Evolutionary conservation across 73 alveolate genomes (phyloP).

Genomic region (Paramecium biaurelia): DNA sequence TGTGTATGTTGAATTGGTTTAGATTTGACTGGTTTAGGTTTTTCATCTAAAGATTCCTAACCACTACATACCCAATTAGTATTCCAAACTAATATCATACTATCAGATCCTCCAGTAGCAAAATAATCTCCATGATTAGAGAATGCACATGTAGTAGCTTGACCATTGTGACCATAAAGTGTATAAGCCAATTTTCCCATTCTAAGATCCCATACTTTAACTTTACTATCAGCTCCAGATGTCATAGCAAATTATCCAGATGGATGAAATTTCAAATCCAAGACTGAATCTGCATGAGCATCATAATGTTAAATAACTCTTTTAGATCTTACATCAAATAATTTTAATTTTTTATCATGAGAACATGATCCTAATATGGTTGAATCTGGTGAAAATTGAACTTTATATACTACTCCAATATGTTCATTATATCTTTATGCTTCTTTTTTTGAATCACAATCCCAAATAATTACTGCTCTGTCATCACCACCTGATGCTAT

Average conservation of each 20-base stretch:
- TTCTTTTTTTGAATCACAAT: conserved; percentile 80
- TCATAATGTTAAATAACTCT: conserved; percentile 88
- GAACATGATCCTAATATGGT: conserved; percentile 92
- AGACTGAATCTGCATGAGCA: conserved; percentile 94
- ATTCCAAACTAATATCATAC: conserved; percentile 59
- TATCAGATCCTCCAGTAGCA: conserved; percentile 88
- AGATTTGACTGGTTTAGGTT: background rate
- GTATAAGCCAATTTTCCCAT: conserved; percentile 95
- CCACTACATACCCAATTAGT: conserved; percentile 56
- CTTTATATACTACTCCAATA: conserved; percentile 81
- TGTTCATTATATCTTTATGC: conserved; percentile 88
- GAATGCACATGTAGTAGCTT: conserved; percentile 88
- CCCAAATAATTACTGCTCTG: conserved; percentile 94
- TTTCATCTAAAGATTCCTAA: conserved; percentile 3
- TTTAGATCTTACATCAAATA: conserved; percentile 97
- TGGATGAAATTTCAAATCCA: conserved; percentile 93
- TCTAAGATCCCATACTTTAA: conserved; percentile 98
- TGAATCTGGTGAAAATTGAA: conserved; percentile 96
- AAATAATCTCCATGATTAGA: conserved; percentile 94
- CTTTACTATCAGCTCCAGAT: conserved; percentile 91
- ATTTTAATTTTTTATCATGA: conserved; percentile 95
- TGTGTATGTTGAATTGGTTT: background rate
- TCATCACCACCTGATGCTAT: conserved; percentile 98
- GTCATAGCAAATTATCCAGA: conserved; percentile 92
- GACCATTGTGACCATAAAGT: conserved; percentile 98